Conservation (phyloP, 2,329 filamentous ascomycete species). For the Ceratocystiopsis minuta region DNA sequence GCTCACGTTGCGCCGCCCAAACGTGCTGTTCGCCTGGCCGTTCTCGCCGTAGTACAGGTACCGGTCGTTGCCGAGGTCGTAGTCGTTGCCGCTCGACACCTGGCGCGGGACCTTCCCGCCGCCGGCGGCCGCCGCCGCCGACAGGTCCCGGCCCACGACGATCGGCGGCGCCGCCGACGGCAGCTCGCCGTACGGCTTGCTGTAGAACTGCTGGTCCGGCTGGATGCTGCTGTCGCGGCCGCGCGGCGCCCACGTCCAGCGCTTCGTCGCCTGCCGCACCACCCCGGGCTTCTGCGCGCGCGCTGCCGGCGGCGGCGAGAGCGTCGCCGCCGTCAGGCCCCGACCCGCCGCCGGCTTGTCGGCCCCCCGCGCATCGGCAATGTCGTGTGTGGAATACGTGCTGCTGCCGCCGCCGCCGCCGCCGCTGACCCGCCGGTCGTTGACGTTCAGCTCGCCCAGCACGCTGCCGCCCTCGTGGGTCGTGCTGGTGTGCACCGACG, state of each 20-base stretch:
- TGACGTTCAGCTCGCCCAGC: conserved; percentile 27
- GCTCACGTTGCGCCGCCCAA: conserved; percentile 44
- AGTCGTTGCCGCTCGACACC: conserved; percentile 42
- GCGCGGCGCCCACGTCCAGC: conserved; percentile 8
- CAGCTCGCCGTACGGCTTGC: conserved; percentile 41
- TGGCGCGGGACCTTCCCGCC: conserved; percentile 25
- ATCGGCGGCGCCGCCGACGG: conserved; percentile 34
- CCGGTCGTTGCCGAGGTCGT: conserved; percentile 14
- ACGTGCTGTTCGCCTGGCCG: conserved; percentile 8
- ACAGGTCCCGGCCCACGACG: conserved; percentile 23
- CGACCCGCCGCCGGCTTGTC: background rate
- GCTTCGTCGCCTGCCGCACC: conserved; percentile 5
- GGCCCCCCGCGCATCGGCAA: conserved; percentile 2
- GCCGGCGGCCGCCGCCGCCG: conserved; percentile 2
- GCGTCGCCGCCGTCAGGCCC: background rate
- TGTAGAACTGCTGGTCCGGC: conserved; percentile 28
- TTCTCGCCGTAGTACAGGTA: conserved; percentile 9
- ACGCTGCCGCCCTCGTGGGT: conserved; percentile 11
- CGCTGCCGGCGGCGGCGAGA: conserved; percentile 1
- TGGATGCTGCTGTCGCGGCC: conserved; percentile 28
- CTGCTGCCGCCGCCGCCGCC: too few species aligned
- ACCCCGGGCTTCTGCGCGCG: background rate
- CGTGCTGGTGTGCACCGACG: conserved; percentile 5
- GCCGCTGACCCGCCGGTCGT: conserved; percentile 24
- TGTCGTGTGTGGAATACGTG: conserved; percentile 3